phyloP scores from a whole-genome alignment of 1,284 basidiomycete genomes.

The Termitomyces sp. region DNA sequence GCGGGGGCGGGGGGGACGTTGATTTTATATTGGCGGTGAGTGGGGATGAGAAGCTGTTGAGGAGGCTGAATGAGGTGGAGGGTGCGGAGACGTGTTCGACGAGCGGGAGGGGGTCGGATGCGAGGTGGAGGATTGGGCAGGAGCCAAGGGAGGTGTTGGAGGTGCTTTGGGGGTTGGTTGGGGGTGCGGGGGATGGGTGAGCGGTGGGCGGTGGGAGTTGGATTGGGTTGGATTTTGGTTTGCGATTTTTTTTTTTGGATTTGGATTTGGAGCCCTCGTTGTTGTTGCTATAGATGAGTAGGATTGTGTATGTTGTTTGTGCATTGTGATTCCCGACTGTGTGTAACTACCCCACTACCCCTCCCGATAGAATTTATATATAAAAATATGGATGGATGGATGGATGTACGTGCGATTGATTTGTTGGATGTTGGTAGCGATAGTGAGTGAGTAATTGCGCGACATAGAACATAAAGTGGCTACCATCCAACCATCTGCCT shows the following conservation, averaged over 20 bases:
- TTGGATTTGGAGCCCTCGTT: too few relatives aligned
- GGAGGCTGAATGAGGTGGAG: slow-evolving; percentile 68
- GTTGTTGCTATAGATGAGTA: background rate
- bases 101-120: slow-evolving; percentile 66
- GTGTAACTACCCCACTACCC: background rate
- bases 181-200: background rate
- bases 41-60: slow-evolving; percentile 70
- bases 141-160: slow-evolving; percentile 20
- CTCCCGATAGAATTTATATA: background rate
- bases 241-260: too few relatives aligned
- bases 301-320: background rate
- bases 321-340: background rate
- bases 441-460: too few relatives aligned
- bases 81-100: slow-evolving; percentile 68
- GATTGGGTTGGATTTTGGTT: too few relatives aligned
- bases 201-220: background rate
- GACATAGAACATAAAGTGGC: too few relatives aligned
- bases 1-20: background rate
- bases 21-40: slow-evolving; percentile 61
- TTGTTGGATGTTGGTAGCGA: too few relatives aligned
- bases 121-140: slow-evolving; percentile 60
- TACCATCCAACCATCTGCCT: too few relatives aligned
- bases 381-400: background rate
- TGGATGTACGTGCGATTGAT: background rate
- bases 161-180: slow-evolving; percentile 16